These are phyloP conservation scores for Pyricularia grisea DNA, from an alignment of 2,329 filamentous ascomycete species.

Conservation along the genomic window DNA sequence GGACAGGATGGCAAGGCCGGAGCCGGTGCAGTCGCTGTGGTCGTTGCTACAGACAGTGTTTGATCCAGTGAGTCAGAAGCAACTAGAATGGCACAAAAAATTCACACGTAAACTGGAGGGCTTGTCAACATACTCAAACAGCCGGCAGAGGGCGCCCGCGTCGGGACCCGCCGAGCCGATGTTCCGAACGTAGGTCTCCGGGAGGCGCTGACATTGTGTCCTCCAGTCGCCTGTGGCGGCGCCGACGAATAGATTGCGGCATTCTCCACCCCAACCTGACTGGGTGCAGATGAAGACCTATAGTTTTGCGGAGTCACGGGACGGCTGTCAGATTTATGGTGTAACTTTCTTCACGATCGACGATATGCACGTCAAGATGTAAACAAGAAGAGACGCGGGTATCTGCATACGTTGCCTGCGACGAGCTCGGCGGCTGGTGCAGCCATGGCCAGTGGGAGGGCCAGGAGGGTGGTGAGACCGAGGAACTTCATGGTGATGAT, in stretches of 20 bases:
- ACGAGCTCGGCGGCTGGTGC: conserved; percentile 1
- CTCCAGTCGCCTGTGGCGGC: background rate
- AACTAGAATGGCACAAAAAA: background rate
- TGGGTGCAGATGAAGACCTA: conserved; percentile 3
- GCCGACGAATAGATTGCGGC: background rate
- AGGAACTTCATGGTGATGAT: conserved; percentile 1
- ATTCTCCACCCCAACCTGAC: background rate
- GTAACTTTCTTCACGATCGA: background rate
- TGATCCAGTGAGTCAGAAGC: background rate
- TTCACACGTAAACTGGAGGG: background rate
- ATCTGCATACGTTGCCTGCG: background rate
- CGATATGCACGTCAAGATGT: background rate
- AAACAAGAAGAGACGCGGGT: background rate
- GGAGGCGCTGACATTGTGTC: conserved; percentile 1
- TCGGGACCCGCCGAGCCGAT: conserved; percentile 3
- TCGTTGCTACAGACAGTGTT: background rate
- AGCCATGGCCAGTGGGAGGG: conserved; percentile 1
- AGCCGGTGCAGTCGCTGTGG: conserved; percentile 3
- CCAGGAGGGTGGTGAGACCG: background rate
- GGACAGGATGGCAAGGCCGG: conserved; percentile 1
- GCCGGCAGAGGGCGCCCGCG: conserved; percentile 3
- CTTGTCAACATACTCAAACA: conserved; percentile 3
- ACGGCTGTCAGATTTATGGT: background rate
- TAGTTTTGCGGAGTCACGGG: background rate
- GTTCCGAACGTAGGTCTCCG: background rate